These are phyloP conservation scores for Arthrobotrys entomopaga DNA, from an alignment of 2,329 filamentous ascomycete genomes.

Conservation along the genomic window DNA sequence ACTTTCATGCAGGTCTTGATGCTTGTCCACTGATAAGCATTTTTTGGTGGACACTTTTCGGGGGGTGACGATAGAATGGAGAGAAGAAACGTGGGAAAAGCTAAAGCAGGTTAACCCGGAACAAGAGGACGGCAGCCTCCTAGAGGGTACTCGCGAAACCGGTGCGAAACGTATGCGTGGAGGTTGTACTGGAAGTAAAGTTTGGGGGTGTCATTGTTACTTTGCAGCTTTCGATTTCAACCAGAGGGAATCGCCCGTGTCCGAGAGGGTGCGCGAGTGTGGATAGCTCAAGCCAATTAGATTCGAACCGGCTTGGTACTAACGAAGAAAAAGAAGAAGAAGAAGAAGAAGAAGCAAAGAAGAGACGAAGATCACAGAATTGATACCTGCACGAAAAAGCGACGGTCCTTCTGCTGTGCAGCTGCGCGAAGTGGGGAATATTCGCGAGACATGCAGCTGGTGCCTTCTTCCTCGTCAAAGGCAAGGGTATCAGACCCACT, in stretches of 20 bases:
- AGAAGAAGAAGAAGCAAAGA: background rate
- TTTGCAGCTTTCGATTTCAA: background rate
- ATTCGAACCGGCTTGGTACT: background rate
- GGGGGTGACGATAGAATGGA: conserved; percentile 21
- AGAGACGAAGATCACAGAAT: no score
- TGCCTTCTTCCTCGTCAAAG: conserved; percentile 26
- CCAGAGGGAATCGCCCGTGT: conserved; percentile 48
- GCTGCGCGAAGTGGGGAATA: conserved; percentile 25
- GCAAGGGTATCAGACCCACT: conserved; percentile 11
- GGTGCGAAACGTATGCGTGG: conserved; percentile 10
- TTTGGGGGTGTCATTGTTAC: conserved; percentile 10
- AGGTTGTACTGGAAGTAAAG: conserved; percentile 26
- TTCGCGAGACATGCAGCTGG: conserved; percentile 20
- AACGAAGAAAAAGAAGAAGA: conserved; percentile 3
- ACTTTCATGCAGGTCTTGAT: conserved; percentile 45
- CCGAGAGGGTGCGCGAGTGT: conserved; percentile 23
- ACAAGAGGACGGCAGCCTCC: conserved; percentile 39
- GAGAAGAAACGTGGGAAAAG: conserved; percentile 41
- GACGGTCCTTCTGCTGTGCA: conserved; percentile 1
- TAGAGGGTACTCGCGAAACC: conserved; percentile 13
- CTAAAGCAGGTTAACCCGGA: conserved; percentile 49
- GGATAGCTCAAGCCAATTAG: conserved; percentile 10
- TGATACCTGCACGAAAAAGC: background rate
- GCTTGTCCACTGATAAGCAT: conserved; percentile 54
- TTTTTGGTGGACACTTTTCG: conserved; percentile 13